A percentile compares a stretch with the other conserved stretches of the same genome.
These are phyloP conservation scores for Colletotrichum godetiae DNA, from an alignment of 2,329 filamentous ascomycete species.

Conservation along the genomic window DNA sequence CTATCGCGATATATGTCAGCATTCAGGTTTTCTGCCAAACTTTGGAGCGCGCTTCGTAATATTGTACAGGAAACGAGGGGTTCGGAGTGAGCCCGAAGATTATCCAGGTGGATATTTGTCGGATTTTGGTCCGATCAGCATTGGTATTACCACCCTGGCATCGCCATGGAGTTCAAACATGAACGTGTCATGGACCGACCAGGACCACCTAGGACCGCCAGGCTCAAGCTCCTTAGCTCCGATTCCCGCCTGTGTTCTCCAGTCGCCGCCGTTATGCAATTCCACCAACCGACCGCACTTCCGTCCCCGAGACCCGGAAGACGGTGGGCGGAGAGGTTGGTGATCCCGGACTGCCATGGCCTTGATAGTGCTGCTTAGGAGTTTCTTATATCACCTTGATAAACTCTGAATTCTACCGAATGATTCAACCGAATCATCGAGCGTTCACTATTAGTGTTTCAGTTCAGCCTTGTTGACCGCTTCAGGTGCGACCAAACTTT, in stretches of 20 bases:
- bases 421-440: not conserved
- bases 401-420: constrained; percentile 17
- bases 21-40: constrained; percentile 27
- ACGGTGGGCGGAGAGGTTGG: not conserved
- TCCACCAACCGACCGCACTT: constrained; percentile 5
- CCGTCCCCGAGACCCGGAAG: constrained; percentile 10
- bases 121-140: constrained; percentile 14
- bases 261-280: not conserved
- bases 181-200: constrained; percentile 1
- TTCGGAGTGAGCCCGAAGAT: constrained; percentile 7
- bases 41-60: not conserved
- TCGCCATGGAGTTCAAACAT: constrained; percentile 12
- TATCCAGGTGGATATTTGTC: not conserved
- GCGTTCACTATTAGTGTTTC: constrained; percentile 21
- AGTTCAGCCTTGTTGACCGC: constrained; percentile 34
- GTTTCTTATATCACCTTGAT: constrained; percentile 26
- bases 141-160: constrained; percentile 7
- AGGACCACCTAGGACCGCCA: too few species aligned
- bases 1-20: not conserved
- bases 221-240: constrained; percentile 2
- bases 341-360: not conserved
- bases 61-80: not conserved
- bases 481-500: constrained; percentile 17
- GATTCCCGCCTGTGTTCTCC: not conserved
- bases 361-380: not conserved